These are phyloP conservation scores for Apiospora kogelbergensis DNA, from an alignment of 2,329 filamentous ascomycete species.

Conservation along the genomic window DNA sequence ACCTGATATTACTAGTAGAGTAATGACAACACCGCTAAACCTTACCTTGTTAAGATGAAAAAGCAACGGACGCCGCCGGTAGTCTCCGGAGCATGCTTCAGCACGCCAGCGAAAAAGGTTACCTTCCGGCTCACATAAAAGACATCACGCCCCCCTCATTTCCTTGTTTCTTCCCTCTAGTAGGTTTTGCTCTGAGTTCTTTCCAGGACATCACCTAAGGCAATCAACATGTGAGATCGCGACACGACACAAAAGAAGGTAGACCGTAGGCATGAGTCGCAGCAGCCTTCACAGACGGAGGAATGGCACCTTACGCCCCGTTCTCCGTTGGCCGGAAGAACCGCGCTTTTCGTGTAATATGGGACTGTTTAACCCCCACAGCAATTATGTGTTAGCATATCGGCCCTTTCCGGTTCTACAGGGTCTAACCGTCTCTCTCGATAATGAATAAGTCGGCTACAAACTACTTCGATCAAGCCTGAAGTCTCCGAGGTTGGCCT, in stretches of 20 bases:
- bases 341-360: background rate
- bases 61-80: background rate
- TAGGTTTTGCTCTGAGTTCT: background rate
- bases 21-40: conserved; percentile 2
- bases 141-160: background rate
- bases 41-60: background rate
- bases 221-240: background rate
- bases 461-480: background rate
- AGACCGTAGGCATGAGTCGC: background rate
- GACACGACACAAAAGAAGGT: background rate
- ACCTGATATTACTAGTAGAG: background rate
- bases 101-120: background rate
- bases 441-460: background rate
- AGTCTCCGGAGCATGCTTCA: background rate
- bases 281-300: background rate
- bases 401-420: background rate
- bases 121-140: conserved; percentile 3
- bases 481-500: too few relatives aligned
- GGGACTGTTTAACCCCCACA: background rate
- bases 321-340: background rate
- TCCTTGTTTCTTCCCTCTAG: background rate
- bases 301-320: background rate
- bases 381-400: background rate
- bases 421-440: background rate
- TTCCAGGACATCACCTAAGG: background rate